These are phyloP conservation scores for Epichloe sp. DNA, from an alignment of 2,329 filamentous ascomycete species.

Conservation along the genomic window DNA sequence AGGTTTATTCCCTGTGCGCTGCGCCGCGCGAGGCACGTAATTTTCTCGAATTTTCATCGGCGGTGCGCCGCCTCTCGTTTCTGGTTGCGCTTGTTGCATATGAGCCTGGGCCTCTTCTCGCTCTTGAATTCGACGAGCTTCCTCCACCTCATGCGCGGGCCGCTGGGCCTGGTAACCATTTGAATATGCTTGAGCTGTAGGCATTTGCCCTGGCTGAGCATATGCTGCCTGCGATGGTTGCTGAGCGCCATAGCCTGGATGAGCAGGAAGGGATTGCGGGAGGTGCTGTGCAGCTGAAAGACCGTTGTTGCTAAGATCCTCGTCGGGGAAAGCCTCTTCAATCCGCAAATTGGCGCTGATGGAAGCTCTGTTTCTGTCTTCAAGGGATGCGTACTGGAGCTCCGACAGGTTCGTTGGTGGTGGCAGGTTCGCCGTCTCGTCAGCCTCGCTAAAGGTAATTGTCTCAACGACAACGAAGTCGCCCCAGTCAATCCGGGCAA, in stretches of 20 bases:
- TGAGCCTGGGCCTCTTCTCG: slow-evolving; percentile 45
- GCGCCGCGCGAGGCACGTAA: slow-evolving; percentile 75
- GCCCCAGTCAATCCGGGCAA: slow-evolving; percentile 92
- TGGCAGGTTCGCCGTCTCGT: slow-evolving; percentile 76
- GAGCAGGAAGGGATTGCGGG: slow-evolving; percentile 31
- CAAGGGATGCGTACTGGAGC: slow-evolving; percentile 83
- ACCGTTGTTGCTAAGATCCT: slow-evolving; percentile 38
- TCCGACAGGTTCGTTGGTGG: slow-evolving; percentile 83
- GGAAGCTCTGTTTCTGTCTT: slow-evolving; percentile 86
- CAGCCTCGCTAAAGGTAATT: slow-evolving; percentile 77
- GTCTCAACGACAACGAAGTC: slow-evolving; percentile 95
- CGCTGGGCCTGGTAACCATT: slow-evolving; percentile 18
- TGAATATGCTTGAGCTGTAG: slow-evolving; percentile 22
- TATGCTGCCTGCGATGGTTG: slow-evolving; percentile 16
- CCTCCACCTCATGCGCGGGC: slow-evolving; percentile 45
- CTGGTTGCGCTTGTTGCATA: slow-evolving; percentile 66
- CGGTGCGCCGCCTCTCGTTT: slow-evolving; percentile 52
- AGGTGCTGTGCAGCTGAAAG: slow-evolving; percentile 24
- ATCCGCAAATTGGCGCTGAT: slow-evolving; percentile 72
- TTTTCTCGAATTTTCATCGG: slow-evolving; percentile 88
- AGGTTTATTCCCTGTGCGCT: slow-evolving; percentile 53
- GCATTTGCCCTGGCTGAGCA: slow-evolving; percentile 23
- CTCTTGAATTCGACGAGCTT: slow-evolving; percentile 50
- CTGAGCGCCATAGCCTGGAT: slow-evolving; percentile 28
- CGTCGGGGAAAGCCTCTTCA: slow-evolving; percentile 87